These are phyloP conservation scores for Lunasporangiospora selenospora DNA, from an alignment of 192 early-diverging fungal genomes.

Conservation along the genomic window DNA sequence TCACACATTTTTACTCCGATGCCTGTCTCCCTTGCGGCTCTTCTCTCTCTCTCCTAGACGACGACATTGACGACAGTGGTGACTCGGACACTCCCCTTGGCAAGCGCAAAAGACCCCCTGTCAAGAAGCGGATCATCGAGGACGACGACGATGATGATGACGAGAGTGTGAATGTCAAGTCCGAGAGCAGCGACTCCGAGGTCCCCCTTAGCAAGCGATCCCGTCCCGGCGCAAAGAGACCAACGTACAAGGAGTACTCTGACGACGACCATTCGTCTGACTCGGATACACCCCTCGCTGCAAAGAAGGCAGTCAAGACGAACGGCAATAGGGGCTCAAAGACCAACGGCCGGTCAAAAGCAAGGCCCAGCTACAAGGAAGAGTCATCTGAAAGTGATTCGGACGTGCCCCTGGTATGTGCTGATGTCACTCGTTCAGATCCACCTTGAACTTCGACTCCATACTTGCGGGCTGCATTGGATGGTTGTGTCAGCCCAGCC, in stretches of 20 bases:
- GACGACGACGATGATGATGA: slow-evolving; percentile 39
- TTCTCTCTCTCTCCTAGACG: no score
- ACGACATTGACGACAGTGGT: slow-evolving; percentile 32
- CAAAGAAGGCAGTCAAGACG: slow-evolving; percentile 19
- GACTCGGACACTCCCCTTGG: slow-evolving; percentile 57
- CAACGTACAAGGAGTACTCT: slow-evolving; percentile 24
- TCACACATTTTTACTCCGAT: no score
- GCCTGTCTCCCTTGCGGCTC: no score
- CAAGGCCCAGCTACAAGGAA: slow-evolving; percentile 40
- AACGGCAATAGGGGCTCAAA: slow-evolving; percentile 11
- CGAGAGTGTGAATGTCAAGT: no score
- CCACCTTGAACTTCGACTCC: no score
- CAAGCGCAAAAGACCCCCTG: slow-evolving; percentile 36
- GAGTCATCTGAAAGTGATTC: slow-evolving; percentile 42
- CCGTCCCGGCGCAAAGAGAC: slow-evolving; percentile 17
- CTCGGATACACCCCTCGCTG: slow-evolving; percentile 31
- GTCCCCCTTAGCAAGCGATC: slow-evolving; percentile 7
- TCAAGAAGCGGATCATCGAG: slow-evolving; percentile 33
- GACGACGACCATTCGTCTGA: slow-evolving; percentile 23
- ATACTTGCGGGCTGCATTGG: no score
- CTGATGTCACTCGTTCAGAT: neutral
- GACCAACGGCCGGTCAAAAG: slow-evolving; percentile 26
- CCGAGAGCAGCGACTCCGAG: slow-evolving; percentile 20
- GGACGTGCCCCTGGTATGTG: slow-evolving; percentile 48
- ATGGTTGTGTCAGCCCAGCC: no score